Conservation (phyloP, 768 basidiomycete genomes). For the Termitomyces sp. region DNA sequence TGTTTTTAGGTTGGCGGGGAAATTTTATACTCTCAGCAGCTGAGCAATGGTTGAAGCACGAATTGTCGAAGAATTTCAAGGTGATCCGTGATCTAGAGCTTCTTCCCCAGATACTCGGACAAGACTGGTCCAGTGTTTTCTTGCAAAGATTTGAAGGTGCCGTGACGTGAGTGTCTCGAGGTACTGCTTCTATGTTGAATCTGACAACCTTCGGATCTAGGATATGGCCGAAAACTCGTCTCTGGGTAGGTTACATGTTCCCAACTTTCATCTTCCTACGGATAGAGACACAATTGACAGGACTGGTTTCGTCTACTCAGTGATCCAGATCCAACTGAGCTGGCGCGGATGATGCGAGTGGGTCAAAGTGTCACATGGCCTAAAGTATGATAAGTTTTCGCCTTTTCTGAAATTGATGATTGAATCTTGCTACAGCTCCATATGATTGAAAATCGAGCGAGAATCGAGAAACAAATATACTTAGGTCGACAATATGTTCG, state of each 20-base stretch:
- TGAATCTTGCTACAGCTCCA: slow-evolving; percentile 51
- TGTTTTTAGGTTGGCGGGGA: slow-evolving; percentile 79
- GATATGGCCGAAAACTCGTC: slow-evolving; percentile 80
- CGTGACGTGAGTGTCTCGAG: slow-evolving; percentile 62
- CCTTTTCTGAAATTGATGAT: not conserved
- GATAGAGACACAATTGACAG: slow-evolving; percentile 26
- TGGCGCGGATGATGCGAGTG: slow-evolving; percentile 81
- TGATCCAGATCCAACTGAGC: slow-evolving; percentile 75
- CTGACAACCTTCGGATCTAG: slow-evolving; percentile 27
- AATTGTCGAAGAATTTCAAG: slow-evolving; percentile 95
- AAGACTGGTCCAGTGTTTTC: slow-evolving; percentile 96
- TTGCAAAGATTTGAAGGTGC: slow-evolving; percentile 88
- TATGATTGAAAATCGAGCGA: slow-evolving; percentile 89
- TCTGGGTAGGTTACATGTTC: slow-evolving; percentile 43
- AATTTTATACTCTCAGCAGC: slow-evolving; percentile 89
- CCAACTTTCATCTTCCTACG: slow-evolving; percentile 1
- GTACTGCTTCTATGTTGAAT: slow-evolving; percentile 14
- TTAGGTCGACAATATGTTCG: slow-evolving; percentile 73
- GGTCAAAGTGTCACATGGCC: slow-evolving; percentile 96
- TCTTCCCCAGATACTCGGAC: slow-evolving; percentile 86
- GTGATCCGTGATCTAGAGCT: slow-evolving; percentile 96
- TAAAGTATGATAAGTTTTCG: slow-evolving; percentile 48
- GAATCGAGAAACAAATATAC: slow-evolving; percentile 78
- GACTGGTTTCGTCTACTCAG: slow-evolving; percentile 83
- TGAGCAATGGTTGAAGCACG: slow-evolving; percentile 93